Percentiles rank a stretch among this genome's conserved stretches.
These are phyloP conservation scores for Mycena sp. DNA, from an alignment of 1,284 basidiomycete species.

Conservation along the genomic window DNA sequence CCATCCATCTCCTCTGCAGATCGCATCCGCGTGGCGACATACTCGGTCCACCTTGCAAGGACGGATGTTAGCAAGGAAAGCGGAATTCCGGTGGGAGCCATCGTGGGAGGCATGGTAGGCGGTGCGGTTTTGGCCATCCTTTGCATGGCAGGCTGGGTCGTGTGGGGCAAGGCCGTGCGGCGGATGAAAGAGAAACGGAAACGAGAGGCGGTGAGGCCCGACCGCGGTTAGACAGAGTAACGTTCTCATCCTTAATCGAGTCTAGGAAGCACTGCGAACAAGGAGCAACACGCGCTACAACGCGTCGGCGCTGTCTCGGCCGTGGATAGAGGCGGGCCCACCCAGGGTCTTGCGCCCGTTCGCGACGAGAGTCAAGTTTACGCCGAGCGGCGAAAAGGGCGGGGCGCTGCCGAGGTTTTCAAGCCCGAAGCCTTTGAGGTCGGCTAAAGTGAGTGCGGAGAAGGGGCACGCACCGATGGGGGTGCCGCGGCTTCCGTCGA, in stretches of 20 bases:
- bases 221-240: not conserved
- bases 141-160: conserved; percentile 55
- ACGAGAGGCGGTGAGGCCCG: conserved; percentile 51
- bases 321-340: conserved; percentile 25
- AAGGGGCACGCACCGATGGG: not conserved
- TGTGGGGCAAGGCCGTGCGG: conserved; percentile 59
- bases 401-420: conserved; percentile 25
- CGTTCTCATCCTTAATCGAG: conserved; percentile 14
- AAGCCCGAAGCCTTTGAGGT: conserved; percentile 31
- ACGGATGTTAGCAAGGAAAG: conserved; percentile 31
- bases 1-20: conserved; percentile 16
- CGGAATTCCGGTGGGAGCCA: conserved; percentile 56
- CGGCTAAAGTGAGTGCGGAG: conserved; percentile 22
- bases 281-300: conserved; percentile 52
- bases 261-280: conserved; percentile 34
- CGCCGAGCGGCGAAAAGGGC: conserved; percentile 27
- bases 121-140: conserved; percentile 58
- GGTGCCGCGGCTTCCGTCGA: conserved; percentile 37
- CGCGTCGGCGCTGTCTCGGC: conserved; percentile 36
- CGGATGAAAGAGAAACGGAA: conserved; percentile 46
- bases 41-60: not conserved
- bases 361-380: conserved; percentile 36
- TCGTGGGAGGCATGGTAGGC: conserved; percentile 59
- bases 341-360: conserved; percentile 32
- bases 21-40: conserved; percentile 1